Evolutionary conservation across 225 moss, liverwort and hornwort species (phyloP).

Genomic region (Takakia lepidozioides): DNA sequence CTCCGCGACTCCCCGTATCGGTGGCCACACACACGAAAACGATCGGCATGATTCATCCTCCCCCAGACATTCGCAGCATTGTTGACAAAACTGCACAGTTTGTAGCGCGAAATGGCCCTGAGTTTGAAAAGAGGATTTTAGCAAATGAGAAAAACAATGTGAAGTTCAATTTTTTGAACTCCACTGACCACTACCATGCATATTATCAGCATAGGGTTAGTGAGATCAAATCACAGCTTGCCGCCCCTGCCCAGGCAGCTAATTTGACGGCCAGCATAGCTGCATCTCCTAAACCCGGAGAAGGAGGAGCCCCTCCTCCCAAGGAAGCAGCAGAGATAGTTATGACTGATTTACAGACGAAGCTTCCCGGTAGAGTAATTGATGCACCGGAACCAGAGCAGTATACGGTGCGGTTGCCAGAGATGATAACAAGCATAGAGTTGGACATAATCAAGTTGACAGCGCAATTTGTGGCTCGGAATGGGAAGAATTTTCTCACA

Average conservation of each 20-base stretch:
- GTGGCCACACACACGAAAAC: slow-evolving; percentile 97
- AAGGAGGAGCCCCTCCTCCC: slow-evolving; percentile 29
- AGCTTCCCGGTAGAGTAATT: slow-evolving; percentile 58
- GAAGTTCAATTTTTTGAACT: slow-evolving; percentile 93
- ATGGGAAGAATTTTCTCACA: slow-evolving; percentile 89
- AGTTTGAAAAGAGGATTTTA: slow-evolving; percentile 96
- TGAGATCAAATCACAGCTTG: slow-evolving; percentile 74
- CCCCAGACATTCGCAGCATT: slow-evolving; percentile 94
- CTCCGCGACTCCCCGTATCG: slow-evolving; percentile 48
- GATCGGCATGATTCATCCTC: slow-evolving; percentile 99
- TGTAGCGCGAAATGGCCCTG: slow-evolving; percentile 93
- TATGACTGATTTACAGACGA: slow-evolving; percentile 29
- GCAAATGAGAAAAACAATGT: slow-evolving; percentile 99
- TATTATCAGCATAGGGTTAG: slow-evolving; percentile 95
- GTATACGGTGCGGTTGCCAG: slow-evolving; percentile 83
- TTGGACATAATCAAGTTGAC: slow-evolving; percentile 96
- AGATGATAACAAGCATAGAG: slow-evolving; percentile 59
- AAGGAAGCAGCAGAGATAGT: slow-evolving; percentile 32
- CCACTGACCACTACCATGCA: slow-evolving; percentile 93
- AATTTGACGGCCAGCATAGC: slow-evolving; percentile 18
- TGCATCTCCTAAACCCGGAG: slow-evolving; percentile 53
- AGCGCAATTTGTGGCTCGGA: slow-evolving; percentile 95
- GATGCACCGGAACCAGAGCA: slow-evolving; percentile 85
- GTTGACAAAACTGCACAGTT: slow-evolving; percentile 99
- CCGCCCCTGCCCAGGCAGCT: slow-evolving; percentile 44